These are phyloP conservation scores for Sorghum bicolor DNA, from an alignment of 176 grass and related monocot species.

Conservation along the genomic window DNA sequence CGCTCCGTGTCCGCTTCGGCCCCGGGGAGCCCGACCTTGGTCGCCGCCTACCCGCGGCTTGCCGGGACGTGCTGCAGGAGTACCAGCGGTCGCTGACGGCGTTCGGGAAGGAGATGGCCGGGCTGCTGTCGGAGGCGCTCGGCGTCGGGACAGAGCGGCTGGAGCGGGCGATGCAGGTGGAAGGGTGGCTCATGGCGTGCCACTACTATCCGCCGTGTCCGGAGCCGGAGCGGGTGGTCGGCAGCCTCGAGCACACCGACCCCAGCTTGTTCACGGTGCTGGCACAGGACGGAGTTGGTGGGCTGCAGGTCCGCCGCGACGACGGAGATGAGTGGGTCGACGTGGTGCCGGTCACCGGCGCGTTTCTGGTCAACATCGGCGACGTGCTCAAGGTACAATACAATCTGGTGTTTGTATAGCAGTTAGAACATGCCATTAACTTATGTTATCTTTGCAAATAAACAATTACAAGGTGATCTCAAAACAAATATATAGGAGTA, in stretches of 20 bases:
- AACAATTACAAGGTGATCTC: neutral
- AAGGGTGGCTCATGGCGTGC: constrained; percentile 42
- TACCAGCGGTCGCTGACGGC: constrained; percentile 6
- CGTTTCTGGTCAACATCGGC: constrained; percentile 44
- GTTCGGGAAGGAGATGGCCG: constrained; percentile 27
- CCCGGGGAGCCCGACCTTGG: constrained; percentile 9
- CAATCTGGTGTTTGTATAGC: neutral
- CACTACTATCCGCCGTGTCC: constrained; percentile 61
- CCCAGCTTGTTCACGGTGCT: constrained; percentile 42
- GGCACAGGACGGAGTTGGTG: constrained; percentile 37
- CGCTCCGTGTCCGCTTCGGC: constrained; percentile 31
- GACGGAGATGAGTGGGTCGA: constrained; percentile 29
- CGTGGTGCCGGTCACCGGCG: constrained; percentile 21
- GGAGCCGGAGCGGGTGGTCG: constrained; percentile 32
- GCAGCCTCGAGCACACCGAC: constrained; percentile 42
- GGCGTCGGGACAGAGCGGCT: constrained; percentile 19
- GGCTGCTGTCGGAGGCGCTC: constrained; percentile 47
- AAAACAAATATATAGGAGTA: neutral
- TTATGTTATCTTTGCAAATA: neutral
- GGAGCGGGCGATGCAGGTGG: constrained; percentile 29
- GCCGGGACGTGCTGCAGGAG: constrained; percentile 25
- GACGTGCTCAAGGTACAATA: constrained; percentile 46
- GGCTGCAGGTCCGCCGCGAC: constrained; percentile 30
- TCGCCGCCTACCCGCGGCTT: constrained; percentile 14
- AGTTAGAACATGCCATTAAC: neutral